Percentiles rank a stretch among this genome's conserved stretches.
Conservation (phyloP, 1,139 yeast species). For the Ogataea hybrid region DNA sequence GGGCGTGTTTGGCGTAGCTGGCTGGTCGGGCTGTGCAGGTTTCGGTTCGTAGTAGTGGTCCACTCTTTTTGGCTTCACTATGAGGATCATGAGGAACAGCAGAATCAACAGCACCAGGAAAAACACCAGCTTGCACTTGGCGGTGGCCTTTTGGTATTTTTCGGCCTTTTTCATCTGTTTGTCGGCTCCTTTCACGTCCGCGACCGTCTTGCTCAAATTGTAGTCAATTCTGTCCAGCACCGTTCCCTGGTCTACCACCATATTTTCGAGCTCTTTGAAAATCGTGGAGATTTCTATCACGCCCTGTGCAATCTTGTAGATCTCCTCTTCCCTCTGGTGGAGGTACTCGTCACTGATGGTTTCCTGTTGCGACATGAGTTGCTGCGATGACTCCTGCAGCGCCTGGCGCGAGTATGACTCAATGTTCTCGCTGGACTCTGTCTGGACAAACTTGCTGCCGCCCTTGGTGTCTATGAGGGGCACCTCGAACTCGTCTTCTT, state of each 20-base stretch:
- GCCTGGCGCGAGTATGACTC: constrained; percentile 48
- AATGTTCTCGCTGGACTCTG: constrained; percentile 47
- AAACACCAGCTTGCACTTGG: constrained; percentile 85
- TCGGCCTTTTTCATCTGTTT: constrained; percentile 76
- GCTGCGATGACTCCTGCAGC: constrained; percentile 42
- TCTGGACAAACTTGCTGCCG: constrained; percentile 25
- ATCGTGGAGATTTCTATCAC: constrained; percentile 90
- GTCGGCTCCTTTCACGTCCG: constrained; percentile 73
- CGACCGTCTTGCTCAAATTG: constrained; percentile 75
- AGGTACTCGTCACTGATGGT: constrained; percentile 43
- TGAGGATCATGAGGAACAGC: constrained; percentile 65
- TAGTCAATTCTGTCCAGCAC: constrained; percentile 90
- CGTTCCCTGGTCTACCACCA: constrained; percentile 96
- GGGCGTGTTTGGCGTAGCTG: neutral
- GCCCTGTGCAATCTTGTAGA: constrained; percentile 88
- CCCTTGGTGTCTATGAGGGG: constrained; percentile 19
- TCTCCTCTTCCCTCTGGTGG: constrained; percentile 82
- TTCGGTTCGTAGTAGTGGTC: constrained; percentile 24
- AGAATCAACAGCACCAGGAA: constrained; percentile 68
- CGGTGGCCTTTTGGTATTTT: constrained; percentile 79
- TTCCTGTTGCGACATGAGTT: constrained; percentile 40
- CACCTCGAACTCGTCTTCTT: constrained; percentile 55
- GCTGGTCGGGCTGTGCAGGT: constrained; percentile 2
- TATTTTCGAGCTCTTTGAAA: constrained; percentile 86
- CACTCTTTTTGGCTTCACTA: constrained; percentile 56